Base-by-base conservation (phyloP, 768 basidiomycete species). In the Hirschioporus abietinus region DNA sequence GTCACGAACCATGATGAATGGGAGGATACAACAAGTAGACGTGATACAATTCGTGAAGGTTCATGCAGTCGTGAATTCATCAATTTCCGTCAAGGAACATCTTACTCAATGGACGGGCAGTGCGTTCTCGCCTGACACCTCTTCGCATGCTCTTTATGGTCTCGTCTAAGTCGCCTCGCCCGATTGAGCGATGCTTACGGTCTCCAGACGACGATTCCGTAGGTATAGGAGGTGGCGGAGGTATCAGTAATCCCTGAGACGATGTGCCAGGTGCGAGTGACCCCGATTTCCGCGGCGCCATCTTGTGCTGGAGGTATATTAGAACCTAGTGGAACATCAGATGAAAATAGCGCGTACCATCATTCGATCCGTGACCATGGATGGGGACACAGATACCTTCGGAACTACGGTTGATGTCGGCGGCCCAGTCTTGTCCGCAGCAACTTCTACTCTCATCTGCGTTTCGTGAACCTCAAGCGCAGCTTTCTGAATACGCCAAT, bases 151-250 rank as follows among this genome's bases (percentile, higher is more conserved):
- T 93, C 20, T 91, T 87, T 57, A 98, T 90, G 1, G 91, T 91
- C 71, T 91, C 85, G 70, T 98, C 94, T 35, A 96, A 77, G 65
- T 90, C 90, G 10, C 95, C 95, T 42, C 89, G 85, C 7, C 88
- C 87, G 68, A 92, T 73, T 1, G 92, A 89, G 35, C 78, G 79
- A 63, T 77, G 78, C 58, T 81, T 83, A 30, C 75, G 74, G 61
- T 82, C 79, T 27, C 78, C 75, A 5, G 80, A 77, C 64, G 83
- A 80, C 0, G 83, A 82, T 17, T 68, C 75, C 8, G 75, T 70
- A 24, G 75, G 71, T 17, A 74, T 70, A 9, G 76, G 77, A 30
- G 73, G 70, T 62, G 75, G 8, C 71, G 30, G 60, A 15, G 60
- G 60, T 15, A 61, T 61, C 60, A 8, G 62, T 18, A n/a, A 20